Evolutionary conservation across 108 stramenopile genomes (phyloP).

Genomic region (Nitzschia inconspicua): DNA sequence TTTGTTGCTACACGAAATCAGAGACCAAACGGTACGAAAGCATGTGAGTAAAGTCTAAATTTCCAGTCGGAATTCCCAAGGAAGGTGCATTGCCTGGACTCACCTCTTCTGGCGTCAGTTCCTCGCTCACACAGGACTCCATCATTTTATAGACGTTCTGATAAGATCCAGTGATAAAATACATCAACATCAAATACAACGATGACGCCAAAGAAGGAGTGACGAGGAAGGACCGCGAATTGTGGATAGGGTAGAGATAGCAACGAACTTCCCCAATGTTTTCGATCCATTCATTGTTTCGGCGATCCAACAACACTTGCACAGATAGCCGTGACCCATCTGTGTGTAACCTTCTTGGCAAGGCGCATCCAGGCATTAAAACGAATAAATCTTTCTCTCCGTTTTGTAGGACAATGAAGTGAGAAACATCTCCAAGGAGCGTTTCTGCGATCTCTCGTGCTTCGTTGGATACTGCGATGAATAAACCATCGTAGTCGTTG

Average conservation of each 20-base stretch:
- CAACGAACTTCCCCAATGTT: slow-evolving; percentile 95
- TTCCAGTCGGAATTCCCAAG: not conserved
- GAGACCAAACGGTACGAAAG: not conserved
- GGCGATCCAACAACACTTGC: slow-evolving; percentile 88
- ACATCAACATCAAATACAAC: slow-evolving; percentile 96
- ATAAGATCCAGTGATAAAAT: slow-evolving; percentile 96
- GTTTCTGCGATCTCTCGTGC: slow-evolving; percentile 77
- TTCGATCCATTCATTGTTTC: slow-evolving; percentile 95
- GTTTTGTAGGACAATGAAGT: slow-evolving; percentile 93
- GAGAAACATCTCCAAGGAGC: slow-evolving; percentile 81
- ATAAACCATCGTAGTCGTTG: slow-evolving; percentile 94
- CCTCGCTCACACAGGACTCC: slow-evolving; percentile 95
- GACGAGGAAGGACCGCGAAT: slow-evolving; percentile 85
- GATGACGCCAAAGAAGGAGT: slow-evolving; percentile 94
- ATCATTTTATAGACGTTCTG: slow-evolving; percentile 94
- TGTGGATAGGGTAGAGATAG: slow-evolving; percentile 97
- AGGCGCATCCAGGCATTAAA: slow-evolving; percentile 90
- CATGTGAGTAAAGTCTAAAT: not conserved
- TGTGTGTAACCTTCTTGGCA: slow-evolving; percentile 82
- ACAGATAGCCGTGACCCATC: slow-evolving; percentile 82
- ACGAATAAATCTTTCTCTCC: slow-evolving; percentile 94
- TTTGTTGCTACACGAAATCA: slow-evolving; percentile 56
- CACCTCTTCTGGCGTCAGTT: slow-evolving; percentile 89
- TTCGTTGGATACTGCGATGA: slow-evolving; percentile 84
- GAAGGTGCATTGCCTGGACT: slow-evolving; percentile 6